Conservation (phyloP, 176 grass and related monocot genomes). For the Oropetium thomaeum region DNA sequence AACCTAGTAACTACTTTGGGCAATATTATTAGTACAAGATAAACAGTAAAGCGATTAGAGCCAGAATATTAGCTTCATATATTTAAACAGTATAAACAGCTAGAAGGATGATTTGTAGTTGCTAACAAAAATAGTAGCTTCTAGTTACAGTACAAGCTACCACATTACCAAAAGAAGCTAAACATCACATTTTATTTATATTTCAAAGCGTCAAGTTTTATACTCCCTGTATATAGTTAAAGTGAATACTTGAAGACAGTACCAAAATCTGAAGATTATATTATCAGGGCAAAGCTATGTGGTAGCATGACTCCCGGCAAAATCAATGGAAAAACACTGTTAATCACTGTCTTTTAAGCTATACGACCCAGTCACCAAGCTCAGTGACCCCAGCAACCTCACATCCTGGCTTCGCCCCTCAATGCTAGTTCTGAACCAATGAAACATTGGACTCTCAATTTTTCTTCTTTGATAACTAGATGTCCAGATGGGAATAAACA, state of each 20-base stretch:
- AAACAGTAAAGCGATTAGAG: neutral
- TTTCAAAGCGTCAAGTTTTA: neutral
- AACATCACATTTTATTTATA: neutral
- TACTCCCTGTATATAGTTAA: neutral
- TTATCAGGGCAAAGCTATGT: too few relatives aligned
- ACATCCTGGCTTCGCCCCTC: too few relatives aligned
- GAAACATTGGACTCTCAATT: neutral
- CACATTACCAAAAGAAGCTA: neutral
- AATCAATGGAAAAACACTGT: too few relatives aligned
- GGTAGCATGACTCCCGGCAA: too few relatives aligned
- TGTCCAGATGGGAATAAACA: neutral
- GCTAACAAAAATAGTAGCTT: neutral
- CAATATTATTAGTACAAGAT: neutral
- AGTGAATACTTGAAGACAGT: neutral
- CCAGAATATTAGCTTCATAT: constrained; percentile 9
- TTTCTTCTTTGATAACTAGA: neutral
- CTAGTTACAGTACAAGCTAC: constrained; percentile 11
- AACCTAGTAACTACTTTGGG: neutral
- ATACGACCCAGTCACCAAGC: too few relatives aligned
- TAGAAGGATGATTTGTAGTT: neutral
- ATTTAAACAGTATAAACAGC: neutral
- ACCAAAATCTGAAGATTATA: neutral
- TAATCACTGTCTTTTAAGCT: too few relatives aligned
- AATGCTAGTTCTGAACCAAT: too few relatives aligned
- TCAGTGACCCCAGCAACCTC: too few relatives aligned